These are phyloP conservation scores for Beauveria sp. DNA, from an alignment of 2,329 filamentous ascomycete species.

Conservation along the genomic window DNA sequence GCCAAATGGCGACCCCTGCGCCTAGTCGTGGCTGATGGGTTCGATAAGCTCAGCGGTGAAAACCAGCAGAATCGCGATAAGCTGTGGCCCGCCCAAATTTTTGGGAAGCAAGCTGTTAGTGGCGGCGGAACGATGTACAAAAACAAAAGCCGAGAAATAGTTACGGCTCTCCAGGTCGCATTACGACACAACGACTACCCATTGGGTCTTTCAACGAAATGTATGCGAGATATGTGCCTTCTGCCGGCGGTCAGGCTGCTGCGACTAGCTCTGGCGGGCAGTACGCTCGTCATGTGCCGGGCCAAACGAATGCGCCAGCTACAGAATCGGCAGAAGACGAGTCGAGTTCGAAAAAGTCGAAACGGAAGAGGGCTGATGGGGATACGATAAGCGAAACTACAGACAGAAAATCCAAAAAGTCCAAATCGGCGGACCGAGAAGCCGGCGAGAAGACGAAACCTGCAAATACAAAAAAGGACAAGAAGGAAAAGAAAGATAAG, in stretches of 20 bases:
- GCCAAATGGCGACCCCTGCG: not conserved
- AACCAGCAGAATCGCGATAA: slow-evolving; percentile 31
- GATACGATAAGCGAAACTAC: slow-evolving; percentile 20
- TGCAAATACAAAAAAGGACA: slow-evolving; percentile 23
- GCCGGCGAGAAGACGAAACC: slow-evolving; percentile 11
- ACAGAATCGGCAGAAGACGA: slow-evolving; percentile 22
- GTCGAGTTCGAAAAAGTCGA: slow-evolving; percentile 19
- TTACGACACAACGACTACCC: not conserved
- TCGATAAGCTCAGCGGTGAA: slow-evolving; percentile 23
- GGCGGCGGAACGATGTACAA: not conserved
- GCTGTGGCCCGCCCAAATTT: slow-evolving; percentile 25
- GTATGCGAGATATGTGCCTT: slow-evolving; percentile 38
- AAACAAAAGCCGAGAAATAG: not conserved
- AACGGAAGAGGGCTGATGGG: slow-evolving; percentile 29
- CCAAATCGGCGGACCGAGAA: slow-evolving; percentile 16
- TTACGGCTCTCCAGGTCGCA: not conserved
- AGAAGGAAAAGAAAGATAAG: slow-evolving; percentile 8
- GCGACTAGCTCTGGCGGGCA: not conserved
- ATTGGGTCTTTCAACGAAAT: slow-evolving; percentile 21
- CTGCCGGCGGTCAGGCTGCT: slow-evolving; percentile 19
- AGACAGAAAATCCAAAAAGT: slow-evolving; percentile 20
- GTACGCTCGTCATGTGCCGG: slow-evolving; percentile 37
- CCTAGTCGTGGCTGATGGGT: not conserved
- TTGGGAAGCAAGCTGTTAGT: slow-evolving; percentile 18
- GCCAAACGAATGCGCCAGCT: slow-evolving; percentile 10